Base-by-base conservation (phyloP, 768 basidiomycete genomes). In the Saitozyma podzolica region DNA sequence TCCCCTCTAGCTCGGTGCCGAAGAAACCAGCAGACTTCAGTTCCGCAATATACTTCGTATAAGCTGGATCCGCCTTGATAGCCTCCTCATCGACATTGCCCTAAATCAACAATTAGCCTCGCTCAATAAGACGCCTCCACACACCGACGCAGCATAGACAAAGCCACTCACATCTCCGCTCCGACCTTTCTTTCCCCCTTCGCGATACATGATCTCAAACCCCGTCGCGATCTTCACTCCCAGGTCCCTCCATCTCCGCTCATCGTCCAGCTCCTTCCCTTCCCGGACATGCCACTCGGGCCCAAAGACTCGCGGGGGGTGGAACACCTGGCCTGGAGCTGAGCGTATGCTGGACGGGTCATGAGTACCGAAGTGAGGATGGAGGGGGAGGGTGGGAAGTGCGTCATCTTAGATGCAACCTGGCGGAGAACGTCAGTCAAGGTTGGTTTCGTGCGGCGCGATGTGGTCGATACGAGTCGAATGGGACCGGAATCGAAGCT, bases 201-300 rank as follows among this genome's bases (percentile, higher is more conserved):
- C 92, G 75, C 90, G 88, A 76, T 90, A 97, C 47, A 96, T 84
- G 84, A 98, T 99, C 81, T 99, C 96, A 65, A 97, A 97, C 1
- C 96, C 96, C 65, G 91, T 91, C 2, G 92, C 88, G 89, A 98
- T 87, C 82, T 98, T 98, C 87, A 97, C 89, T 8, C 95, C 95
- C 39, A 91, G 78, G 79, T 92, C 90, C 61, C 85, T 83, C 87
- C 90, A 87, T 68, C 87, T 84, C 86, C 87, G 86, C 67, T 90
- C 87, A 48, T 82, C 80, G 1, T 85, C 85, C 6, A 84, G 86
- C 79, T 89, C 86, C 17, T 66, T 65, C 67, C 87, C 67, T 20
- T 75, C 75, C 6, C 61, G 50, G 8, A 68, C 66, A 43, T 61
- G 69, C 79, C 56, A 77, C 64, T 80, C 83, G 4, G 72, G 83